Percentiles rank a stretch among this genome's conserved stretches.
phyloP scores from a whole-genome alignment of 768 basidiomycete species.

The Hygrocybe punicea region DNA sequence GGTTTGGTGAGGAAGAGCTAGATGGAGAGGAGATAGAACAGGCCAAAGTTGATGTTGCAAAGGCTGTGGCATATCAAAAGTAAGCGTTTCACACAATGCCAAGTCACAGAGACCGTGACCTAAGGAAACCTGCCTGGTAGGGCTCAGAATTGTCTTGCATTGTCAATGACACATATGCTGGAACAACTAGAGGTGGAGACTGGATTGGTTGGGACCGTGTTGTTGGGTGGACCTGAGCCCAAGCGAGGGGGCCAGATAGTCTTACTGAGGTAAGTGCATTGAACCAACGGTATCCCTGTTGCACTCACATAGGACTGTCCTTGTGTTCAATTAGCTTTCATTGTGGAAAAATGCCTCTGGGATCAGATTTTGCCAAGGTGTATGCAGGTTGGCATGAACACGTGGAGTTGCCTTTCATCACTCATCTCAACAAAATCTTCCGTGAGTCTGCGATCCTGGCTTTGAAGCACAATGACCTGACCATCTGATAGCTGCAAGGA shows the following conservation, averaged over 20 bases:
- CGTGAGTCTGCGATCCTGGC: background rate
- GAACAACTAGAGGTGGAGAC: conserved; percentile 1
- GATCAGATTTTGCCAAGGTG: background rate
- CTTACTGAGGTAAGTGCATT: background rate
- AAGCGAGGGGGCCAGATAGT: background rate
- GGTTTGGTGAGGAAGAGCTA: background rate
- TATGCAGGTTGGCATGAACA: background rate
- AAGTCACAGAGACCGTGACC: background rate
- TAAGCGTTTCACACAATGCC: background rate
- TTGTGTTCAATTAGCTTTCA: background rate
- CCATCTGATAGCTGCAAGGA: no score
- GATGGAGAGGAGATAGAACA: background rate
- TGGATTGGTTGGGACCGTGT: background rate
- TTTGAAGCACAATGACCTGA: background rate
- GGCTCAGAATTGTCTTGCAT: background rate
- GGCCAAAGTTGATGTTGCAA: background rate
- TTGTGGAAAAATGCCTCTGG: background rate
- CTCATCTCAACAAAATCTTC: background rate
- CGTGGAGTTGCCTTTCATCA: background rate
- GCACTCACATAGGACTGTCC: no score
- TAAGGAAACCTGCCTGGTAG: background rate
- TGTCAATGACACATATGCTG: background rate
- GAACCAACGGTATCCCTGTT: background rate
- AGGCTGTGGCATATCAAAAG: conserved; percentile 1
- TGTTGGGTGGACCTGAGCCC: conserved; percentile 2